phyloP scores from a whole-genome alignment of 2,329 filamentous ascomycete genomes.

The Sporothrix brasiliensis region DNA sequence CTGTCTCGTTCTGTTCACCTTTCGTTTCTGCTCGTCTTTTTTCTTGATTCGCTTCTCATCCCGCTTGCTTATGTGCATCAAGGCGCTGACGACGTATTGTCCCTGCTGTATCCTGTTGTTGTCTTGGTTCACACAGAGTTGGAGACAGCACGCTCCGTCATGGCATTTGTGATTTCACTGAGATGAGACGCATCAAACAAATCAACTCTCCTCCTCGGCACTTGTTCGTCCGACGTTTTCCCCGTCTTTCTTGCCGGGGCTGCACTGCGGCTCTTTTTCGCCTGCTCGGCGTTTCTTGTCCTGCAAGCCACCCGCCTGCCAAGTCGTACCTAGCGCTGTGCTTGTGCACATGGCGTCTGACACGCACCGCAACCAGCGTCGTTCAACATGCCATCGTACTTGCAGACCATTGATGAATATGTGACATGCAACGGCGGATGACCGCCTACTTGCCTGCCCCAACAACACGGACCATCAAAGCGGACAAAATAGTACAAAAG shows the following conservation, averaged over 20 bases:
- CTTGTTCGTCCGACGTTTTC: background rate
- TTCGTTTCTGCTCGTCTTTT: background rate
- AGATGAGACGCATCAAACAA: no score
- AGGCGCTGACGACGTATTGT: background rate
- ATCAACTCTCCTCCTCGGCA: no score
- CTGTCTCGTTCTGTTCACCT: background rate
- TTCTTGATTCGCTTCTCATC: background rate
- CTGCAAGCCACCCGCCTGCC: slow-evolving; percentile 18
- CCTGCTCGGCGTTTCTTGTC: slow-evolving; percentile 19
- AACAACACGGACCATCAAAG: background rate
- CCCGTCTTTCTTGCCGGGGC: background rate
- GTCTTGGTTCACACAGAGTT: no score
- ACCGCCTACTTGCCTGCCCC: background rate
- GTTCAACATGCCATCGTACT: background rate
- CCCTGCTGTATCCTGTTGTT: background rate
- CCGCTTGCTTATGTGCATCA: slow-evolving; percentile 15
- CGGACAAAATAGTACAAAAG: background rate
- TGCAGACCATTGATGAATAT: background rate
- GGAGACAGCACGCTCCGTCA: background rate
- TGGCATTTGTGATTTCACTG: background rate
- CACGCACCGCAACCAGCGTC: no score
- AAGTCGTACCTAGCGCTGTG: background rate
- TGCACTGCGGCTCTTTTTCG: slow-evolving; percentile 7
- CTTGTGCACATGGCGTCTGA: background rate
- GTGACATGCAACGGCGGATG: background rate